These are phyloP conservation scores for Delitschia confertaspora DNA, from an alignment of 495 filamentous ascomycete species.

Conservation along the genomic window DNA sequence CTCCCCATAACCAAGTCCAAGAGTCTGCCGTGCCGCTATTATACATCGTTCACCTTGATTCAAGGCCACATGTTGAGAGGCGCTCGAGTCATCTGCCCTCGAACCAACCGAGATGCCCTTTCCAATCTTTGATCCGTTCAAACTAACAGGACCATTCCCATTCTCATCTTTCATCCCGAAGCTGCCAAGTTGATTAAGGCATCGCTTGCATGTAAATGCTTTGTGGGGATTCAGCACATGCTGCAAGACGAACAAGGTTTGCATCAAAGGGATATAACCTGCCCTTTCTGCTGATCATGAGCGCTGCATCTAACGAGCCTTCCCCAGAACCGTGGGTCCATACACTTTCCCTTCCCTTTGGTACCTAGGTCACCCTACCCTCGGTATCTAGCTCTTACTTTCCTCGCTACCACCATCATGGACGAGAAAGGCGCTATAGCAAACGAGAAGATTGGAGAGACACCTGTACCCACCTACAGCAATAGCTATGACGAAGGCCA, in stretches of 20 bases:
- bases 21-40: conserved; percentile 11
- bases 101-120: conserved; percentile 9
- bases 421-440: conserved; percentile 1
- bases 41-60: background rate
- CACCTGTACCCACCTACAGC: background rate
- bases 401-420: conserved; percentile 5
- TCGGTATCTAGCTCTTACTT: background rate
- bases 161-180: background rate
- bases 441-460: conserved; percentile 8
- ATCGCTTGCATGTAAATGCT: no score
- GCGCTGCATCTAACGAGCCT: conserved; percentile 5
- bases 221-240: no score
- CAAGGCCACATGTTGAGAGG: background rate
- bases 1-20: no score
- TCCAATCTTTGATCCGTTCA: conserved; percentile 8
- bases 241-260: conserved; percentile 16
- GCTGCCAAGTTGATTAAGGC: no score
- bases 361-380: background rate
- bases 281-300: conserved; percentile 15
- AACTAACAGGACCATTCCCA: background rate
- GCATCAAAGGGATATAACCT: conserved; percentile 8
- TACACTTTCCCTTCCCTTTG: background rate
- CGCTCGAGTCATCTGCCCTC: background rate
- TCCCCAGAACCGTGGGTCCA: conserved; percentile 6
- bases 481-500: background rate